Conservation (phyloP, 306 rosid species). For the Gastrolobium bilobum region DNA sequence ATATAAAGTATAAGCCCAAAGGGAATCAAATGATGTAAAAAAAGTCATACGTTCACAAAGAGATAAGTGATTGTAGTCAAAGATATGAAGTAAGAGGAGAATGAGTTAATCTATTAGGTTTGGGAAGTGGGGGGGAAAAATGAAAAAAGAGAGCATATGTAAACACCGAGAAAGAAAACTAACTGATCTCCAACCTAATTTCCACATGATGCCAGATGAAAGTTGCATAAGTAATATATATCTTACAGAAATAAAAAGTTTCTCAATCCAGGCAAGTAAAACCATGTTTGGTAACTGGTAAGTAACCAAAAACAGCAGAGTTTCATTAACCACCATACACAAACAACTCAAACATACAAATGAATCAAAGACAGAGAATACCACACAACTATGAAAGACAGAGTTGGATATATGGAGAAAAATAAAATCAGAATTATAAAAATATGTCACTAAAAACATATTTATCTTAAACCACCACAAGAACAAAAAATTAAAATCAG, state of each 20-base stretch:
- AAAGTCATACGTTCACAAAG: neutral
- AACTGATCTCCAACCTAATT: neutral
- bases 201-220: neutral
- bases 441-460: neutral
- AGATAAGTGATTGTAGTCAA: neutral
- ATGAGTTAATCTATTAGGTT: neutral
- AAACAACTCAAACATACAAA: conserved; percentile 6
- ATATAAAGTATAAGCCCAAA: neutral
- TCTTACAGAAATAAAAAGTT: neutral
- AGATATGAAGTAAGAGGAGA: neutral
- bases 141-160: neutral
- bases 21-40: neutral
- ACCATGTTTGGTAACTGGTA: neutral
- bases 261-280: neutral
- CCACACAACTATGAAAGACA: neutral
- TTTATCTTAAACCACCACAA: neutral
- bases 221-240: conserved; percentile 4
- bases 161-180: neutral
- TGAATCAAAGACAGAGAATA: neutral
- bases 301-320: neutral
- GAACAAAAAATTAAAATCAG: neutral
- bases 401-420: neutral
- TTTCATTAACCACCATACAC: conserved; percentile 6
- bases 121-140: neutral
- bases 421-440: neutral